These are phyloP conservation scores for Anisogramma anomala DNA, from an alignment of 2,329 filamentous ascomycete species.

Conservation along the genomic window DNA sequence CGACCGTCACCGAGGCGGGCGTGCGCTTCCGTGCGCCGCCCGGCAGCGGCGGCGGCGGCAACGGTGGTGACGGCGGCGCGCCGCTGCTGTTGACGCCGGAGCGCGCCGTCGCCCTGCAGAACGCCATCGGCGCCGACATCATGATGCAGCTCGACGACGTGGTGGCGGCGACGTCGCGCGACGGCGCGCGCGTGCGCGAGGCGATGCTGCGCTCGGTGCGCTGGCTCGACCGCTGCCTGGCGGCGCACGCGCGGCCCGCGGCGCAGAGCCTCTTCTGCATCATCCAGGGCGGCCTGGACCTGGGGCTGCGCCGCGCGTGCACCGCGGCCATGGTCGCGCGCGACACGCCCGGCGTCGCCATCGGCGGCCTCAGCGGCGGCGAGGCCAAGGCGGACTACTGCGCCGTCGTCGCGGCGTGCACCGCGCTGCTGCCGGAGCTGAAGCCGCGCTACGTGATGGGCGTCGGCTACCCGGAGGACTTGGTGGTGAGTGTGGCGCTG, in stretches of 20 bases:
- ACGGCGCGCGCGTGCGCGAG: slow-evolving; percentile 75
- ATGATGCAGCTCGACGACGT: slow-evolving; percentile 99
- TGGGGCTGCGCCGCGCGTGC: slow-evolving; percentile 75
- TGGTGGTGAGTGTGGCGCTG: slow-evolving; percentile 84
- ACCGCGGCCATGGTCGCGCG: slow-evolving; percentile 77
- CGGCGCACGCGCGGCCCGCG: slow-evolving; percentile 74
- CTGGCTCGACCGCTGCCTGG: slow-evolving; percentile 92
- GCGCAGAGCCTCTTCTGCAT: slow-evolving; percentile 95
- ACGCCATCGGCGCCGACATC: slow-evolving; percentile 95
- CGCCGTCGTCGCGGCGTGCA: slow-evolving; percentile 78
- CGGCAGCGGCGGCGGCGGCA: slow-evolving; percentile 87
- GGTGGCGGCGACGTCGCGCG: slow-evolving; percentile 88
- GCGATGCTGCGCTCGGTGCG: slow-evolving; percentile 90
- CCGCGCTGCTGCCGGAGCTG: slow-evolving; percentile 67
- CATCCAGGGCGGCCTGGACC: slow-evolving; percentile 87
- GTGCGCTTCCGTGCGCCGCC: slow-evolving; percentile 94
- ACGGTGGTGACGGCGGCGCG: slow-evolving; percentile 82
- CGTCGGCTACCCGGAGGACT: slow-evolving; percentile 91
- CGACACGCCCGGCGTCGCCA: slow-evolving; percentile 91
- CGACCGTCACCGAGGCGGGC: slow-evolving; percentile 88
- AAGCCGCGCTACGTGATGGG: slow-evolving; percentile 99
- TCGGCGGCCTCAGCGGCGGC: slow-evolving; percentile 86
- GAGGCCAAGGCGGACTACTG: slow-evolving; percentile 93
- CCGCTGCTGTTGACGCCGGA: slow-evolving; percentile 97
- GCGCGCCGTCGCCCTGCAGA: slow-evolving; percentile 91